phyloP scores from a whole-genome alignment of 2,329 filamentous ascomycete species.

The Trichoderma koningiopsis region DNA sequence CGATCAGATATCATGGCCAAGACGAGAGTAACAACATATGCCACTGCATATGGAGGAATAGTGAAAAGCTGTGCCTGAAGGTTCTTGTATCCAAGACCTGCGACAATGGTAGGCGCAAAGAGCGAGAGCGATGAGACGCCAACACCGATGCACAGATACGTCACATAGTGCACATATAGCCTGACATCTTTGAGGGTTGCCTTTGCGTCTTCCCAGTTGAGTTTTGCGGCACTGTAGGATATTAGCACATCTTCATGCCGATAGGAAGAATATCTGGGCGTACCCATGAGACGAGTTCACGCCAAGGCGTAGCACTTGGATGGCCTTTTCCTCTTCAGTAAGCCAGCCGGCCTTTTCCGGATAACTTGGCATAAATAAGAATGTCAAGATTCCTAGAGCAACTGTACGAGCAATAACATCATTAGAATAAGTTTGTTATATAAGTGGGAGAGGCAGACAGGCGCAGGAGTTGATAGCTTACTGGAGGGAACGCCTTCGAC shows the following conservation, averaged over 20 bases:
- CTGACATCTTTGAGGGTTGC: neutral
- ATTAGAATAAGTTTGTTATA: too few relatives aligned
- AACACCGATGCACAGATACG: constrained; percentile 6
- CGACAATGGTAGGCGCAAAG: constrained; percentile 34
- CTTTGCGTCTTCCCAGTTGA: constrained; percentile 14
- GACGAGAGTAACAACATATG: constrained; percentile 4
- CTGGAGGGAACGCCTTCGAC: constrained; percentile 10
- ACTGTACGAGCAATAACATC: too few relatives aligned
- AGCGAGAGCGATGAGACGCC: constrained; percentile 29
- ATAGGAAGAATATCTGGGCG: neutral
- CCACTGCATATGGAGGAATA: constrained; percentile 33
- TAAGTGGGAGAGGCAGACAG: too few relatives aligned
- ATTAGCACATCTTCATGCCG: neutral
- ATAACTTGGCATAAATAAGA: constrained; percentile 2
- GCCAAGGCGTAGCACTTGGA: constrained; percentile 6
- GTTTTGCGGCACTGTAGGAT: neutral
- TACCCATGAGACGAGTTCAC: constrained; percentile 8
- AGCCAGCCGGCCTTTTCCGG: neutral
- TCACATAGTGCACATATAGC: neutral
- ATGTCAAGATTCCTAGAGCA: constrained; percentile 2
- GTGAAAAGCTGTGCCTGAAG: constrained; percentile 33
- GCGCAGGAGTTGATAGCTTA: neutral
- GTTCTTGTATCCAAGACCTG: constrained; percentile 30
- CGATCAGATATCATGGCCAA: constrained; percentile 7
- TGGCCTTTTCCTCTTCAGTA: constrained; percentile 10